A percentile compares a stretch with the other conserved stretches of the same genome.
Evolutionary conservation across 768 basidiomycete genomes (phyloP).

Genomic region (Clathrus columnatus): DNA sequence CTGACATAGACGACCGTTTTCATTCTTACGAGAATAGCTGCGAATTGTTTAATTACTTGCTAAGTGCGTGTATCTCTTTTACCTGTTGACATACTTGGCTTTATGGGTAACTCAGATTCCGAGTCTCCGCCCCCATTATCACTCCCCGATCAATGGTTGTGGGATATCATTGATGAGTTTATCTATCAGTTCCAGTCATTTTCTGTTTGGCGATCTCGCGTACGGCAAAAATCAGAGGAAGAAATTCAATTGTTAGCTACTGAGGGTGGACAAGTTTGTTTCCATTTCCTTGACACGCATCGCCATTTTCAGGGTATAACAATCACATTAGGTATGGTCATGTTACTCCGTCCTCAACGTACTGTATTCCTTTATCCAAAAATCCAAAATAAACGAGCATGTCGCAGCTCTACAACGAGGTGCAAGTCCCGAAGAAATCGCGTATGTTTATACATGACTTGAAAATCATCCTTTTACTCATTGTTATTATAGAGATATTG

Average conservation of each 20-base stretch:
- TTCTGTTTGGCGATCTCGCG: constrained; percentile 82
- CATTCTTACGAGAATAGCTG: constrained; percentile 98
- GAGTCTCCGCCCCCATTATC: constrained; percentile 90
- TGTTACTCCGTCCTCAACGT: constrained; percentile 98
- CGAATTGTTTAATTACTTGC: constrained; percentile 94
- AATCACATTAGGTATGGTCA: constrained; percentile 72
- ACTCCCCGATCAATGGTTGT: constrained; percentile 95
- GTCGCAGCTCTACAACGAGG: constrained; percentile 75
- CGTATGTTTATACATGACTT: constrained; percentile 38
- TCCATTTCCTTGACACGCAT: constrained; percentile 1
- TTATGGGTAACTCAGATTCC: constrained; percentile 50
- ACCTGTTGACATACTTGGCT: neutral
- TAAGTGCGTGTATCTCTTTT: constrained; percentile 49
- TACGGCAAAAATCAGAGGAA: constrained; percentile 81
- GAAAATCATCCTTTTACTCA: neutral
- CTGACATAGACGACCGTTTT: constrained; percentile 95
- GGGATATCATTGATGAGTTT: constrained; percentile 96
- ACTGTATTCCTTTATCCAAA: constrained; percentile 96
- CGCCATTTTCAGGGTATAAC: neutral
- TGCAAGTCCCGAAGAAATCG: constrained; percentile 73
- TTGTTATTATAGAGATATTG: constrained; percentile 50
- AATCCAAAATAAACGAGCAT: constrained; percentile 91
- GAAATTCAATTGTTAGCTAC: constrained; percentile 67
- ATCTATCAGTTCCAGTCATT: constrained; percentile 98
- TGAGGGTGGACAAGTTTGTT: constrained; percentile 53